Evolutionary conservation across 208 protist species (phyloP), one percentile per base, ranked within the genome.

Genomic region (Leishmania turanica): DNA sequence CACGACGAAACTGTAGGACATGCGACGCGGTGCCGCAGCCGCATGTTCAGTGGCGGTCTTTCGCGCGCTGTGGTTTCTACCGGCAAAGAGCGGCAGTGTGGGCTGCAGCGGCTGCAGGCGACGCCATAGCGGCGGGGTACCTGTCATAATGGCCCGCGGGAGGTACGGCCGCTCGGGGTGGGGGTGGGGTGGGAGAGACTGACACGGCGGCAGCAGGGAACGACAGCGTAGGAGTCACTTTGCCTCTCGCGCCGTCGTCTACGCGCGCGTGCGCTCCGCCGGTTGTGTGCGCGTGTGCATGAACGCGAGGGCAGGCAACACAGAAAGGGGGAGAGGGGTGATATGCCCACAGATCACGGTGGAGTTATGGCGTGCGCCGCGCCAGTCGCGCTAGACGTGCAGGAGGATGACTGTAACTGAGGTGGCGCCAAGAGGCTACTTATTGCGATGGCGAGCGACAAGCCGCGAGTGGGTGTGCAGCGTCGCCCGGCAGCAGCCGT

Each of bases 1-100:
- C n/a, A 90, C 87, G 0, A 80, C 83, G 37, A 86, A 87, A 78
- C 87, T 87, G 78, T 82, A 90, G 21, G 81, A 76, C 69, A 84
- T 84, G 47, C 11, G 42, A 21, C 19, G 51, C 54, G 74, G 53
- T 15, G 73, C 40, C 31, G 73, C 37, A 15, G 54, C 1, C 1
- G 74, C 21, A 17, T 21, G 5, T 13, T 49, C 27, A 11, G 37
- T 9, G 40, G 31, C 0, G 40, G 9, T 47, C 37, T n/a, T 47
- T 24, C 6, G 17, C 42, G 40, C 3, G 27, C 24, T 45, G 42
- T 47, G 3, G 21, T 34, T 2, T 17, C 13, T n/a, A 49, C 3
- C 13, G 0, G 56, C 34, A 24, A 49, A 11, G 17, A 84, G 68
- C 7, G 40, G 34, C n/a, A 82, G 51, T 21, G 82, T 82, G 27